A percentile compares a stretch with the other conserved stretches of the same genome.
phyloP scores from a whole-genome alignment of 78 protist genomes.

The Dictyostelium capitatum region DNA sequence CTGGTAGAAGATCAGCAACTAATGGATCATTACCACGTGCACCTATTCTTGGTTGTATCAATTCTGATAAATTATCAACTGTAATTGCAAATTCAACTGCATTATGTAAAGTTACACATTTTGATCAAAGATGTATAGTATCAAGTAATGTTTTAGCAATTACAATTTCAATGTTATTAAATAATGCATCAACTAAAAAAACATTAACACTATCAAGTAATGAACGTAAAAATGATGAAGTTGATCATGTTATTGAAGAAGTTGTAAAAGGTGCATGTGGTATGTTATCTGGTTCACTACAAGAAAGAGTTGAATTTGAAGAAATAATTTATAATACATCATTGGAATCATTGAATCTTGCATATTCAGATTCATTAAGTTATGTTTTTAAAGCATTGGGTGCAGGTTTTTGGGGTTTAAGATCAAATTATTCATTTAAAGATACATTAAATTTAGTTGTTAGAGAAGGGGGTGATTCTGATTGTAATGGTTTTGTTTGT shows the following conservation, averaged over 20 bases:
- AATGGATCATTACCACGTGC: constrained; percentile 61
- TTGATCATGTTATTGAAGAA: constrained; percentile 70
- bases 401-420: constrained; percentile 81
- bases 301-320: constrained; percentile 80
- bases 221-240: constrained; percentile 43
- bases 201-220: not conserved
- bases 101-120: constrained; percentile 47
- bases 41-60: constrained; percentile 9
- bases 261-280: constrained; percentile 21
- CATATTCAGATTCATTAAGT: constrained; percentile 30
- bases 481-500: constrained; percentile 66
- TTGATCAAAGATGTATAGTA: constrained; percentile 55
- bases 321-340: constrained; percentile 74
- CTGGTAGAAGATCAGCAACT: constrained; percentile 64
- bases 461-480: constrained; percentile 79
- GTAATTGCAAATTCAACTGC: constrained; percentile 1
- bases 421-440: constrained; percentile 73
- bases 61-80: constrained; percentile 11
- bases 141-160: constrained; percentile 35
- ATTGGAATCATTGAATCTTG: constrained; percentile 39
- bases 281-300: constrained; percentile 23
- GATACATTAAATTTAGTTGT: constrained; percentile 67
- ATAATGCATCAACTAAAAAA: constrained; percentile 35
- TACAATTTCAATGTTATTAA: constrained; percentile 39
- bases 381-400: constrained; percentile 80